Percentiles rank a stretch among this genome's conserved stretches.
Conservation (phyloP, 371 early-diverging fungal species). For the Actinomortierella ambigua region DNA sequence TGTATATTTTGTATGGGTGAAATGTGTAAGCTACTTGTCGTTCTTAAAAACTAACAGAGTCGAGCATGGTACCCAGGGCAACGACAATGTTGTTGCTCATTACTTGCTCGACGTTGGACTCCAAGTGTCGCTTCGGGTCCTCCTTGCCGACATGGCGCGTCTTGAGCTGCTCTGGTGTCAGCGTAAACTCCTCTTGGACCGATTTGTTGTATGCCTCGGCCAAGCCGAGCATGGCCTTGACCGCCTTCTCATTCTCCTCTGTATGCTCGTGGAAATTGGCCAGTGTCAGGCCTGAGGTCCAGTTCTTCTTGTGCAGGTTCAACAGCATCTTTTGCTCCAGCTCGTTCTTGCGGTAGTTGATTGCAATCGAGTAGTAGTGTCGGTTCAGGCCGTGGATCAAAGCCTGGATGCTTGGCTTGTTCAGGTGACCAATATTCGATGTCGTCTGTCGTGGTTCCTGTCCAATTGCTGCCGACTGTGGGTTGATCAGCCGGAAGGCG, state of each 20-base stretch:
- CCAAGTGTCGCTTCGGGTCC: conserved; percentile 97
- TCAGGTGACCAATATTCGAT: conserved; percentile 99
- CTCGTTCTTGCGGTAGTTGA: conserved; percentile 99
- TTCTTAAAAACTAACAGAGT: conserved; percentile 74
- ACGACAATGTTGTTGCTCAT: conserved; percentile 97
- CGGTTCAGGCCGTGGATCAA: conserved; percentile 99
- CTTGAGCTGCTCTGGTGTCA: conserved; percentile 95
- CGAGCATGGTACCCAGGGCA: conserved; percentile 90
- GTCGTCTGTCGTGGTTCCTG: conserved; percentile 99
- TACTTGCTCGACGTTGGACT: conserved; percentile 84
- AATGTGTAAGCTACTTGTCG: too few species aligned
- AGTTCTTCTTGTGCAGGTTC: conserved; percentile 98
- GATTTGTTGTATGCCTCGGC: conserved; percentile 96
- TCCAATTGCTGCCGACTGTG: conserved; percentile 87
- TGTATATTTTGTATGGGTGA: too few species aligned
- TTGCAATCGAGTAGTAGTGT: conserved; percentile 99
- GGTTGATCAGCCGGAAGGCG: conserved; percentile 98
- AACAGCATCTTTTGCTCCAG: conserved; percentile 99
- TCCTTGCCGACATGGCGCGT: conserved; percentile 98
- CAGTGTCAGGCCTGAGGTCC: conserved; percentile 97
- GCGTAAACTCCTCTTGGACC: conserved; percentile 91
- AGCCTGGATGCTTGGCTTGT: conserved; percentile 98
- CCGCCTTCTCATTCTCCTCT: conserved; percentile 80
- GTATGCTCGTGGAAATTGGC: conserved; percentile 85
- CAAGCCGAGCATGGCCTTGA: conserved; percentile 87